Evolutionary conservation across 2,329 filamentous ascomycete genomes (phyloP).

Genomic region (Zymoseptoria brevis): DNA sequence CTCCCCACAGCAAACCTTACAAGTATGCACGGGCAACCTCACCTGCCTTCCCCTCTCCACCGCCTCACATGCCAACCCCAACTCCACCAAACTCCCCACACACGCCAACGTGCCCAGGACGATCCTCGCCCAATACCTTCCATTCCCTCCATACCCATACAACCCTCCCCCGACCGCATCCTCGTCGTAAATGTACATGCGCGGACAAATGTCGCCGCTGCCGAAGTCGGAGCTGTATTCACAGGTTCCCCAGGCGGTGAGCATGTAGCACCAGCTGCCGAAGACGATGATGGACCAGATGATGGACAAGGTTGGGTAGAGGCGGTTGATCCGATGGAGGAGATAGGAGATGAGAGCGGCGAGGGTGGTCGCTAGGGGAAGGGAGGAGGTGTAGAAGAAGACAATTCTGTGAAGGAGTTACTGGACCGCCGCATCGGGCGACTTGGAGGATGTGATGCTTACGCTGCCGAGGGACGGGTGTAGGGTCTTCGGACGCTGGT

Average conservation of each 20-base stretch:
- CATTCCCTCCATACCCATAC: background rate
- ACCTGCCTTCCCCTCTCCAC: background rate
- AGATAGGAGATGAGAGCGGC: background rate
- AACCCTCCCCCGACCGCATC: background rate
- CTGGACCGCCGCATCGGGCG: too few species aligned
- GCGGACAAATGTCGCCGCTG: background rate
- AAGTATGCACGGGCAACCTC: background rate
- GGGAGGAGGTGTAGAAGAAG: background rate
- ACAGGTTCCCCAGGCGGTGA: background rate
- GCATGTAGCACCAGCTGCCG: background rate
- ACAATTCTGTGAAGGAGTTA: background rate
- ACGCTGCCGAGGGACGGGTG: background rate
- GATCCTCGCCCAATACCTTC: background rate
- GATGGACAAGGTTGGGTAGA: background rate
- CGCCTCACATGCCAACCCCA: background rate
- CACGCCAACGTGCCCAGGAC: background rate
- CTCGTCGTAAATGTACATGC: background rate
- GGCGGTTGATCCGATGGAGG: background rate
- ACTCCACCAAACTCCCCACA: background rate
- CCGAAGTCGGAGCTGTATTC: background rate
- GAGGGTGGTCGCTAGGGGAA: background rate
- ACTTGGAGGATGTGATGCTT: background rate
- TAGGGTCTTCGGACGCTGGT: background rate
- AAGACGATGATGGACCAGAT: background rate
- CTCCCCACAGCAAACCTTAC: background rate